phyloP scores from a whole-genome alignment of 495 filamentous ascomycete genomes.

The Oleoguttula mirabilis region DNA sequence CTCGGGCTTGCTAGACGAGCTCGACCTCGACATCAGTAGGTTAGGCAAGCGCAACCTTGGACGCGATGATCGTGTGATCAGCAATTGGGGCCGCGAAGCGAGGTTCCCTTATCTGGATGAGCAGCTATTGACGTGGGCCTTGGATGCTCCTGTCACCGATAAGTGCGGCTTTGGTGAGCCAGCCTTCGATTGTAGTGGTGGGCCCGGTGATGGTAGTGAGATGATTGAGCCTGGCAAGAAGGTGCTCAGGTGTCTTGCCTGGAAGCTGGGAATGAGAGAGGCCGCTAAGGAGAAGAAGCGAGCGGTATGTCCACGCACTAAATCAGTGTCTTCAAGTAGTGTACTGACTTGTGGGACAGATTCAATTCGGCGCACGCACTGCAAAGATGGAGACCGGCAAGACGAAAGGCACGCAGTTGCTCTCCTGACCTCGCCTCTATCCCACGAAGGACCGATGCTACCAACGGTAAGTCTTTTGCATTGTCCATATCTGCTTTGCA shows the following conservation, averaged over 20 bases:
- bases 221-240: constrained; percentile 66
- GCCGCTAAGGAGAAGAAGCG: constrained; percentile 83
- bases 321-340: not conserved
- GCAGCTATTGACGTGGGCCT: constrained; percentile 66
- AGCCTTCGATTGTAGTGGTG: not conserved
- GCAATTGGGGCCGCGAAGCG: constrained; percentile 80
- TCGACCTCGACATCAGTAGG: constrained; percentile 72
- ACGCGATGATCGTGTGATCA: constrained; percentile 80
- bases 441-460: too few relatives aligned
- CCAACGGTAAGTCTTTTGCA: not conserved
- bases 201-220: constrained; percentile 1
- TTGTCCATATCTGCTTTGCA: not conserved
- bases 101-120: constrained; percentile 92
- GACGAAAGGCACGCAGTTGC: constrained; percentile 28
- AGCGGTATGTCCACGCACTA: constrained; percentile 41
- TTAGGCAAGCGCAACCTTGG: constrained; percentile 90
- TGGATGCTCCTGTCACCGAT: constrained; percentile 59
- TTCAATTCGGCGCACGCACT: constrained; percentile 34
- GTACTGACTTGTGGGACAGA: constrained; percentile 13
- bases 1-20: constrained; percentile 62
- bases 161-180: constrained; percentile 65
- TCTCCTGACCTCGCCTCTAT: constrained; percentile 5
- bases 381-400: constrained; percentile 34
- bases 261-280: constrained; percentile 52
- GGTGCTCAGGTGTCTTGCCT: constrained; percentile 65